These are phyloP conservation scores for Magnaporthiopsis poae DNA, from an alignment of 2,329 filamentous ascomycete genomes.

Conservation along the genomic window DNA sequence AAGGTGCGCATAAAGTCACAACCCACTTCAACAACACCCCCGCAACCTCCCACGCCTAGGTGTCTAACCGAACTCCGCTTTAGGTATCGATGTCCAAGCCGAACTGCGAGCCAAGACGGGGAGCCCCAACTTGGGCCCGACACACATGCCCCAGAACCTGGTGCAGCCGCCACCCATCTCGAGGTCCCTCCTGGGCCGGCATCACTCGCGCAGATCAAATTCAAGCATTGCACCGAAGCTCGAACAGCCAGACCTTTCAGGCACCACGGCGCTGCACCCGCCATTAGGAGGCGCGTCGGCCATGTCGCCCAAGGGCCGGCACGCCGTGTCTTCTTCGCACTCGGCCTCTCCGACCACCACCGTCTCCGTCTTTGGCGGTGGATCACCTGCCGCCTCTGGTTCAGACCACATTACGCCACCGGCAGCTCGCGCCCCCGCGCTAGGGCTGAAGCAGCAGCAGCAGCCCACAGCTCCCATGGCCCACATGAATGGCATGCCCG, in stretches of 20 bases:
- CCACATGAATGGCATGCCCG: constrained; percentile 14
- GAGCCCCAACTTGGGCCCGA: constrained; percentile 68
- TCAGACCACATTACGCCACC: constrained; percentile 27
- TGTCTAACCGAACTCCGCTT: background rate
- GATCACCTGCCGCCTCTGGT: constrained; percentile 34
- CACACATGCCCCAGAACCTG: constrained; percentile 55
- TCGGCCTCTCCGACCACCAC: constrained; percentile 45
- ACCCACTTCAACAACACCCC: background rate
- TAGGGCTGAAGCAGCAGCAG: constrained; percentile 30
- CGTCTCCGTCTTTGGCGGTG: constrained; percentile 29
- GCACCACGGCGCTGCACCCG: constrained; percentile 32
- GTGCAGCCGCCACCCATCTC: constrained; percentile 69
- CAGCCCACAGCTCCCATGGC: constrained; percentile 18
- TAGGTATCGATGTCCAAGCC: constrained; percentile 92
- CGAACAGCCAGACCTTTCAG: constrained; percentile 37
- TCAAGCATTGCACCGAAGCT: constrained; percentile 68
- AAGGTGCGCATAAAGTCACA: constrained; percentile 48
- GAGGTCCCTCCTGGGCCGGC: constrained; percentile 69
- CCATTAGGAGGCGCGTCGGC: constrained; percentile 44
- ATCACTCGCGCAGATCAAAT: constrained; percentile 61
- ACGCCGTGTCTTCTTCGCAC: constrained; percentile 74
- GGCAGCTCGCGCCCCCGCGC: constrained; percentile 25
- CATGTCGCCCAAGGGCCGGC: constrained; percentile 60
- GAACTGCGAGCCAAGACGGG: constrained; percentile 88
- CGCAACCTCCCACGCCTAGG: background rate